These are phyloP conservation scores for Royoungia palumana DNA, from an alignment of 768 basidiomycete genomes.

Conservation along the genomic window DNA sequence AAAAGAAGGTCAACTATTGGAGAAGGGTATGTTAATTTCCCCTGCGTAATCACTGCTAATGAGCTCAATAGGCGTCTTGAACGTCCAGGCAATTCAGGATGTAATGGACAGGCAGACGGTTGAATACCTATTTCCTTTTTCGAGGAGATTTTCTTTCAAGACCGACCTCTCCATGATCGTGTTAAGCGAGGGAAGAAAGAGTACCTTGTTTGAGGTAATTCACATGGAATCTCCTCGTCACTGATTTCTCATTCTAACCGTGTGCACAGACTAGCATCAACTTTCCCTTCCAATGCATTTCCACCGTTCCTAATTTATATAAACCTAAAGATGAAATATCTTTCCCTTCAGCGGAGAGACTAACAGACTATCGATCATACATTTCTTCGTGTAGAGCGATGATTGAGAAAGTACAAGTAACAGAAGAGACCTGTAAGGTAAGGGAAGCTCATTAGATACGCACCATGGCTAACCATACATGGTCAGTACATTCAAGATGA, in stretches of 20 bases:
- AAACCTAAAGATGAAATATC: conserved; percentile 41
- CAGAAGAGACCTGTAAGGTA: conserved; percentile 60
- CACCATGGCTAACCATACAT: background rate
- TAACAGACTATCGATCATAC: conserved; percentile 56
- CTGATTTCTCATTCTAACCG: background rate
- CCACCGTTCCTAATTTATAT: conserved; percentile 42
- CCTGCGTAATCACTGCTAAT: background rate
- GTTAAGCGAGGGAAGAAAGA: conserved; percentile 60
- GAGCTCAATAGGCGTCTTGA: conserved; percentile 49
- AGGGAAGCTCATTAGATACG: conserved; percentile 1
- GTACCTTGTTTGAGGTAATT: conserved; percentile 66
- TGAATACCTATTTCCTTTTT: conserved; percentile 72
- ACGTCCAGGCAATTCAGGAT: conserved; percentile 61
- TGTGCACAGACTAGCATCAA: conserved; percentile 55
- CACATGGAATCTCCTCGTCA: background rate
- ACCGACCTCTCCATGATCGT: conserved; percentile 71
- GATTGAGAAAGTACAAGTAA: conserved; percentile 50
- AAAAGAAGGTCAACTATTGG: conserved; percentile 62
- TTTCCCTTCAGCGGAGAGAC: conserved; percentile 44
- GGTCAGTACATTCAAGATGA: conserved; percentile 71
- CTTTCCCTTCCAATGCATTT: conserved; percentile 44
- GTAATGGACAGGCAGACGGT: conserved; percentile 63
- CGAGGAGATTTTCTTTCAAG: conserved; percentile 62
- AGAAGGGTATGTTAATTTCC: conserved; percentile 35
- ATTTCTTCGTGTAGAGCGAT: conserved; percentile 52